A percentile compares a stretch with the other conserved stretches of the same genome.
Evolutionary conservation across 2,329 filamentous ascomycete species (phyloP).

Genomic region (Madurella fahalii): DNA sequence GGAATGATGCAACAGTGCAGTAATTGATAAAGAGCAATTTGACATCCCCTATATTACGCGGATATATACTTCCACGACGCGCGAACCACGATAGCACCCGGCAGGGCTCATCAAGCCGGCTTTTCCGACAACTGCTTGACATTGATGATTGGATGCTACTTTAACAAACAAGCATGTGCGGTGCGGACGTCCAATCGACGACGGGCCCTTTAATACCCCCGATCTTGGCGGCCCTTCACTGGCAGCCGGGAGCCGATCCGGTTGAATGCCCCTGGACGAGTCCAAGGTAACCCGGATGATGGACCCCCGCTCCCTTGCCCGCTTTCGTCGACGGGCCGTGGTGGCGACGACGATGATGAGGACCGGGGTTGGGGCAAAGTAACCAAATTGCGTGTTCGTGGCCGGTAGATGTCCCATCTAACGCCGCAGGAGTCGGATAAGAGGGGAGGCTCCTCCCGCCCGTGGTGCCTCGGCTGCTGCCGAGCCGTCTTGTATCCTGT

Average conservation of each 20-base stretch:
- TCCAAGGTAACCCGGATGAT: constrained; percentile 4
- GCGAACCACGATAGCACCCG: too few species aligned
- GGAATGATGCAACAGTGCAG: too few species aligned
- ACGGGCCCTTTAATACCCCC: neutral
- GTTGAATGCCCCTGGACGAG: constrained; percentile 6
- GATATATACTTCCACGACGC: neutral
- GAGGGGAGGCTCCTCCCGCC: neutral
- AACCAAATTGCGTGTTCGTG: neutral
- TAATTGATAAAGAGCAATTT: too few species aligned
- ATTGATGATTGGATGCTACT: neutral
- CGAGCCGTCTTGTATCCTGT: neutral
- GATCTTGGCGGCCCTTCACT: neutral
- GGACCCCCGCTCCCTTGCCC: constrained; percentile 5
- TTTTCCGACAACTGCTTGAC: neutral
- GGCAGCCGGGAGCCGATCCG: neutral
- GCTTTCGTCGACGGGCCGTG: neutral
- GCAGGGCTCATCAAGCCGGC: neutral
- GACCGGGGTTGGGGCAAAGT: neutral
- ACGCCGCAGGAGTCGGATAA: neutral
- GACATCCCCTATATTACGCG: neutral
- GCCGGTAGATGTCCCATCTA: neutral
- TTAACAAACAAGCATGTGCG: neutral
- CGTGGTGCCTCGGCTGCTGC: neutral
- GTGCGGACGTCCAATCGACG: neutral
- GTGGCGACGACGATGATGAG: neutral